Conservation (phyloP, 2,329 filamentous ascomycete genomes). For the Pseudofabraea citricarpa region DNA sequence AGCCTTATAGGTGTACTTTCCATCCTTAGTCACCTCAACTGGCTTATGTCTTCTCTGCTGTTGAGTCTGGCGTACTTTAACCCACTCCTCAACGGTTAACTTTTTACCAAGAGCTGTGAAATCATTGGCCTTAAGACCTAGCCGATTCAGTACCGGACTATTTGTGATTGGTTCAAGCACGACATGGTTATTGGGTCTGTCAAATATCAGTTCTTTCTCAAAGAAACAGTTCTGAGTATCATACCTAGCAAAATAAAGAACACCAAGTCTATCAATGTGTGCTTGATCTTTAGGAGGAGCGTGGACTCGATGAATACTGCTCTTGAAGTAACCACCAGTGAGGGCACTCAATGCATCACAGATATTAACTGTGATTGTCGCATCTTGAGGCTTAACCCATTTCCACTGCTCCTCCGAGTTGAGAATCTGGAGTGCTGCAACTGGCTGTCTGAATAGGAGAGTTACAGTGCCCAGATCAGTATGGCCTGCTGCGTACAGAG, state of each 20-base stretch:
- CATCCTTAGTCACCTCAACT: conserved; percentile 27
- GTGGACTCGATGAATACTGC: conserved; percentile 34
- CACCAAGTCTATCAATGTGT: conserved; percentile 35
- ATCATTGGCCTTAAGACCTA: conserved; percentile 21
- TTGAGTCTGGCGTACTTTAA: conserved; percentile 32
- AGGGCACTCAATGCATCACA: conserved; percentile 43
- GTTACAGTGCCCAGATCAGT: conserved; percentile 54
- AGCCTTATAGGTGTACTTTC: conserved; percentile 15
- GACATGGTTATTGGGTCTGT: conserved; percentile 21
- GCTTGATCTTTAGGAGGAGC: conserved; percentile 31
- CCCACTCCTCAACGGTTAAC: conserved; percentile 41
- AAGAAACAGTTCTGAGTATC: no score
- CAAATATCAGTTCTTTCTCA: no score
- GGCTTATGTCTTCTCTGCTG: conserved; percentile 28
- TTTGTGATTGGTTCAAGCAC: conserved; percentile 21
- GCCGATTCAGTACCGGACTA: conserved; percentile 24
- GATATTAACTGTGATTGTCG: conserved; percentile 46
- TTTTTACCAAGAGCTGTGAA: conserved; percentile 37
- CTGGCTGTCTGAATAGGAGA: conserved; percentile 52
- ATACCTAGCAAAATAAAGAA: conserved; percentile 44
- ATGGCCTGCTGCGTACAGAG: conserved; percentile 44
- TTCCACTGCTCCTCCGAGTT: conserved; percentile 44
- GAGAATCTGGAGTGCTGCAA: conserved; percentile 52
- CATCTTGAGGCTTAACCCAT: conserved; percentile 43
- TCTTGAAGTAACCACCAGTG: conserved; percentile 43